Evolutionary conservation across 1,284 basidiomycete genomes (phyloP).

Genomic region (Veloboletus limbatus): DNA sequence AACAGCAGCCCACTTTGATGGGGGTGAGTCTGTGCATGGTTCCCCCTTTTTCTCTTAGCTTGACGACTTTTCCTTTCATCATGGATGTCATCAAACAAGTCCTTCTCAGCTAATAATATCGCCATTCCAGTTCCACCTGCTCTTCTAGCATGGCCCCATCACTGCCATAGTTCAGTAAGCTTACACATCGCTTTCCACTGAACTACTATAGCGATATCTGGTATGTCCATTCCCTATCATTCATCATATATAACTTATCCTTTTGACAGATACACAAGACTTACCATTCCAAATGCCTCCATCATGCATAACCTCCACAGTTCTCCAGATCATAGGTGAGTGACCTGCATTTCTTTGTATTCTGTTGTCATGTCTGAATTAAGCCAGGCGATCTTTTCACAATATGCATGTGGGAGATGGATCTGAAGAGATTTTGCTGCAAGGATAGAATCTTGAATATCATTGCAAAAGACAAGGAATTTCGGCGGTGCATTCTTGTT

Average conservation of each 20-base stretch:
- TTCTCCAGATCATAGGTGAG: neutral
- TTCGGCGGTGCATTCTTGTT: neutral
- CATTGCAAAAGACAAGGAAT: conserved; percentile 1
- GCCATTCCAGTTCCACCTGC: neutral
- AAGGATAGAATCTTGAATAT: conserved; percentile 1
- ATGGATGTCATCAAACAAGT: neutral
- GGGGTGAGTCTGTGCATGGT: neutral
- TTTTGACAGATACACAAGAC: neutral
- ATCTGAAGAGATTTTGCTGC: neutral
- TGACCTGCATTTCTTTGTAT: neutral
- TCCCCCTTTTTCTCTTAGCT: neutral
- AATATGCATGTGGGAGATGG: neutral
- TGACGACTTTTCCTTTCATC: neutral
- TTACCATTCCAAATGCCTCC: conserved; percentile 6
- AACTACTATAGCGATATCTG: neutral
- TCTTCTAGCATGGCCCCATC: neutral
- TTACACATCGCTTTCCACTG: conserved; percentile 2
- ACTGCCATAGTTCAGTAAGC: neutral
- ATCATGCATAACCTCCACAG: neutral
- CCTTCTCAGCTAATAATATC: conserved; percentile 1
- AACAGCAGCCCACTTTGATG: neutral
- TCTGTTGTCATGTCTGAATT: conserved; percentile 1
- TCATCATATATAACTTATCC: neutral
- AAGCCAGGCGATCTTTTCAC: neutral
- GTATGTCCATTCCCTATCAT: conserved; percentile 5